Base-by-base conservation (phyloP, 306 rosid species). In the Arachis stenosperma region DNA sequence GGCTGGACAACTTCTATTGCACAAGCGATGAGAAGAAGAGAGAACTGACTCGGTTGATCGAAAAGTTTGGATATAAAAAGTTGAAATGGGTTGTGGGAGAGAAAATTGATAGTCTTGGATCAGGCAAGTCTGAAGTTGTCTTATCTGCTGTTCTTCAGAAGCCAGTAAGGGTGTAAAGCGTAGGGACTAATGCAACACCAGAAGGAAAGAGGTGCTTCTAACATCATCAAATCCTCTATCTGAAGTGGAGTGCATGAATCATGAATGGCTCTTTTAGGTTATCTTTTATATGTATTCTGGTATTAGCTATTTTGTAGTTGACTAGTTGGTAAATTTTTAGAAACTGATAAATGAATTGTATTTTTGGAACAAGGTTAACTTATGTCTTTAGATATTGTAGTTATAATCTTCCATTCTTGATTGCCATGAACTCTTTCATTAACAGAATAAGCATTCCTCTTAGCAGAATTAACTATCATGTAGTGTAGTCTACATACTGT, bases 51-150 rank as follows among this genome's bases (percentile, higher is more conserved):
- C 81, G 92, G 75, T 76, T 94, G 86, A 91, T 94, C 3, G 99
- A 94, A 81, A 70, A 81, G 70, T 94, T 91, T 67, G 99, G 99
- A 63, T 94, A 88, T 75, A 91, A 86, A 11, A 94, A 88, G 81
- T 86, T 91, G 79, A 94, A 94, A 74, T 94, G 97, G 99, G 97
- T 85, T 41, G 88, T 85, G 47, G 97, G 97, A 59, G 96, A 93
- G 75, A 90, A 83, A 75, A 74, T 69, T 6, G 91, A 86, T 43
- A 29, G 67, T 43, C 67, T 82, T 47, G 90, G 82, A 9, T 74
- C 90, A 3, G 88, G 85, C 9, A 89, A 85, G 84, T 73, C 85
- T 9, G 88, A 80, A 71, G 82, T 81, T 53, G 85, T 88, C 36
- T 84, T 94, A 58, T 94, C 97, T 43, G 95, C 99, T 9, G 92